Conservation (phyloP, 78 protist species). For the Planoprotostelium fungivorum region DNA sequence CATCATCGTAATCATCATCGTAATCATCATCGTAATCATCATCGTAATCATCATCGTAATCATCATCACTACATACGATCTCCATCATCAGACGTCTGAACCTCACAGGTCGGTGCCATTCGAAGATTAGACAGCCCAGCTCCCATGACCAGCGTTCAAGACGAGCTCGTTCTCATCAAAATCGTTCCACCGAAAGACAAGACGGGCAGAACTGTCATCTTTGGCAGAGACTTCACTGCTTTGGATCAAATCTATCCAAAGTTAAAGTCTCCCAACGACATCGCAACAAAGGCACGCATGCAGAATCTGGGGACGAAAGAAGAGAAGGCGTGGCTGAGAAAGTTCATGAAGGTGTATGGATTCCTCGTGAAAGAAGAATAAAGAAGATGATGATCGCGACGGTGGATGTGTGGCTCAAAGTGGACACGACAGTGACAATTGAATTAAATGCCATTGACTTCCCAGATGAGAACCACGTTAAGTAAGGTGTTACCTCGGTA, state of each 20-base stretch:
- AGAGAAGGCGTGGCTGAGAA: background rate
- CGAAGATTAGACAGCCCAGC: background rate
- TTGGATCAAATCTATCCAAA: background rate
- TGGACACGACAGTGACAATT: too few relatives aligned
- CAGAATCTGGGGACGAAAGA: background rate
- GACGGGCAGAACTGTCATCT: background rate
- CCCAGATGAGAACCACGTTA: too few relatives aligned
- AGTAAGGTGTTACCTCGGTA: too few relatives aligned
- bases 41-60: too few relatives aligned
- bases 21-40: too few relatives aligned
- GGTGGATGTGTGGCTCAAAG: too few relatives aligned
- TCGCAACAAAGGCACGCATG: background rate
- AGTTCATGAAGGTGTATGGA: background rate
- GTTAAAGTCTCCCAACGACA: background rate
- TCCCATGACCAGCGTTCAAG: background rate
- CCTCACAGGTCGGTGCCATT: background rate
- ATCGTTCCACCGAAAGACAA: background rate
- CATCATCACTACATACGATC: background rate
- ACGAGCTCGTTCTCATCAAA: background rate
- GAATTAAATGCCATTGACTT: too few relatives aligned
- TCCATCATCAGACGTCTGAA: background rate
- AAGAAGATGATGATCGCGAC: too few relatives aligned
- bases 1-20: too few relatives aligned
- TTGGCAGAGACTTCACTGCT: background rate
- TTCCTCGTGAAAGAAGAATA: background rate